Conservation (phyloP, 2,329 filamentous ascomycete genomes). For the Hypocreales sp. region DNA sequence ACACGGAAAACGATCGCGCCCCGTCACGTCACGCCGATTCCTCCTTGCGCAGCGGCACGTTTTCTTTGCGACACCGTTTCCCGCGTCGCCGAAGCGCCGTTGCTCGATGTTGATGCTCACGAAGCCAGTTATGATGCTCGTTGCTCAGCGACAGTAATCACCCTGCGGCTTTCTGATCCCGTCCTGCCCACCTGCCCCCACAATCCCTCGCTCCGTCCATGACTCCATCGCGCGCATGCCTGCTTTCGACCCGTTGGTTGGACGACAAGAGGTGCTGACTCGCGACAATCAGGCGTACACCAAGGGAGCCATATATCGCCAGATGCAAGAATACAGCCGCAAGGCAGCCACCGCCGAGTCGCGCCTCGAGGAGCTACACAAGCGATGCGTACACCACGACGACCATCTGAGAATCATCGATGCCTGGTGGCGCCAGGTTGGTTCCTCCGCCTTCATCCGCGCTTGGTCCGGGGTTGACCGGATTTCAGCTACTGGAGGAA, state of each 20-base stretch:
- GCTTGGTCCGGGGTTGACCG: slow-evolving; percentile 2
- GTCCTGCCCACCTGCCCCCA: slow-evolving; percentile 3
- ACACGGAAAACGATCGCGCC: slow-evolving; percentile 1
- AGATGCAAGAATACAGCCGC: slow-evolving; percentile 96
- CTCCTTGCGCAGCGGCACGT: slow-evolving; percentile 1
- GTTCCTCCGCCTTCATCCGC: slow-evolving; percentile 14
- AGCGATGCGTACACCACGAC: slow-evolving; percentile 69
- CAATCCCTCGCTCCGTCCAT: slow-evolving; percentile 4
- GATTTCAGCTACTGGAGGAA: slow-evolving; percentile 43
- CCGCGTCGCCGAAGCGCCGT: slow-evolving; percentile 11
- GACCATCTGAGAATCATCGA: slow-evolving; percentile 86
- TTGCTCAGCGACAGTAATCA: slow-evolving; percentile 14
- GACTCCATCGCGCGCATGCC: slow-evolving; percentile 2
- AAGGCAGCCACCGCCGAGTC: slow-evolving; percentile 71
- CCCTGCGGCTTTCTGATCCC: slow-evolving; percentile 9
- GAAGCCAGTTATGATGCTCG: slow-evolving; percentile 20
- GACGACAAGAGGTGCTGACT: slow-evolving; percentile 8
- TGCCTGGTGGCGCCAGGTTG: slow-evolving; percentile 86
- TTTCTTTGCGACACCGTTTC: too few relatives aligned
- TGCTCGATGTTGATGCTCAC: slow-evolving; percentile 19
- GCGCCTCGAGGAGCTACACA: slow-evolving; percentile 66
- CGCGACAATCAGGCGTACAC: slow-evolving; percentile 19
- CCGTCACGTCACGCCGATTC: slow-evolving; percentile 1
- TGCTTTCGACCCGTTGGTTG: neutral
- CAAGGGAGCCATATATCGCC: slow-evolving; percentile 91